phyloP scores from a whole-genome alignment of 1,139 yeast species.

The Pneumocystis canis region DNA sequence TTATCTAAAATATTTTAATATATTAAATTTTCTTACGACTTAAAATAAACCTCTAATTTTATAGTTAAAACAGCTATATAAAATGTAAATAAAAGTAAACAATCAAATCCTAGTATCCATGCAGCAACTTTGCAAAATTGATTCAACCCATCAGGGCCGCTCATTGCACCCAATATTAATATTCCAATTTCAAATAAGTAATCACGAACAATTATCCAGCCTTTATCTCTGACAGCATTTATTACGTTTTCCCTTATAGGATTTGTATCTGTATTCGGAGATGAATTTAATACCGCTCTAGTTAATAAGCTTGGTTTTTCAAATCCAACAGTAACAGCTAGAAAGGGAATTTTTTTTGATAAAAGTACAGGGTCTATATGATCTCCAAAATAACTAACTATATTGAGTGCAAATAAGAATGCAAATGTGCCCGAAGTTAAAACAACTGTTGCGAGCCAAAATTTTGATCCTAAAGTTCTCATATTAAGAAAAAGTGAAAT shows the following conservation, averaged over 20 bases:
- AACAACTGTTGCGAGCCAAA: slow-evolving; percentile 81
- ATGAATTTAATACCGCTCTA: slow-evolving; percentile 40
- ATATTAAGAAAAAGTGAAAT: slow-evolving; percentile 64
- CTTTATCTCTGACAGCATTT: slow-evolving; percentile 46
- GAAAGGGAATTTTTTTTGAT: slow-evolving; percentile 85
- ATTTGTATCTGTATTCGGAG: slow-evolving; percentile 22
- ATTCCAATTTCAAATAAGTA: slow-evolving; percentile 64
- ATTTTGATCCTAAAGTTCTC: slow-evolving; percentile 67
- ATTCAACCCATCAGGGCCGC: slow-evolving; percentile 47
- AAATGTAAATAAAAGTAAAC: slow-evolving; percentile 64
- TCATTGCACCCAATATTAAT: slow-evolving; percentile 55
- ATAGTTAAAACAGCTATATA: slow-evolving; percentile 74
- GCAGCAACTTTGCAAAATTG: slow-evolving; percentile 74
- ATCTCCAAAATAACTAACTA: slow-evolving; percentile 34
- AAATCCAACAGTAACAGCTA: slow-evolving; percentile 86
- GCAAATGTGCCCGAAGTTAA: slow-evolving; percentile 73
- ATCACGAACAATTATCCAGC: slow-evolving; percentile 63
- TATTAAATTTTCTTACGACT: not conserved
- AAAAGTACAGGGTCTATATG: slow-evolving; percentile 58
- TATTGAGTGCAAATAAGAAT: slow-evolving; percentile 64
- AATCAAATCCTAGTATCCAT: slow-evolving; percentile 57
- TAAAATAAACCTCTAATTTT: slow-evolving; percentile 44
- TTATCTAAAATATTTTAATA: slow-evolving; percentile 29
- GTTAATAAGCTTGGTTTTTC: slow-evolving; percentile 75
- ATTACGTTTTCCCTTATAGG: slow-evolving; percentile 26